These are phyloP conservation scores for Globisporangium yorkense DNA, from an alignment of 352 stramenopile genomes.

Conservation along the genomic window DNA sequence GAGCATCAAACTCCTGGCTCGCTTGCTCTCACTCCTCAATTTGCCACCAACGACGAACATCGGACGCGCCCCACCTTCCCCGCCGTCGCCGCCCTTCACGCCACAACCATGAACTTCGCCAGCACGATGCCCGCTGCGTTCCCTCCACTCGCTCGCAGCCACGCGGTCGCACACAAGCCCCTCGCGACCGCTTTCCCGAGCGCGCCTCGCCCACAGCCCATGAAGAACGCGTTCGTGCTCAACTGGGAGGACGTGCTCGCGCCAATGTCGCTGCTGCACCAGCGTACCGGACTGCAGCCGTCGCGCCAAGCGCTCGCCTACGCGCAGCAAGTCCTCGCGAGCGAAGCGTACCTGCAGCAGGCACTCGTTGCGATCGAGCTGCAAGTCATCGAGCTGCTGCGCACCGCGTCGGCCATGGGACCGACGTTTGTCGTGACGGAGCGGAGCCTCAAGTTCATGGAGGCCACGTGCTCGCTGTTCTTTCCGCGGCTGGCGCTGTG, in stretches of 20 bases:
- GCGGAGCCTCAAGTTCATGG: conserved; percentile 40
- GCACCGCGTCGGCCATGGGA: conserved; percentile 25
- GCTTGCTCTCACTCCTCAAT: conserved; percentile 3
- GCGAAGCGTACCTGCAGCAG: conserved; percentile 48
- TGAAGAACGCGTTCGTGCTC: conserved; percentile 32
- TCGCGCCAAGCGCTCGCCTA: conserved; percentile 25
- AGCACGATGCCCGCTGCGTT: neutral
- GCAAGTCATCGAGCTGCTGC: conserved; percentile 42
- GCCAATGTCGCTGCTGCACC: conserved; percentile 33
- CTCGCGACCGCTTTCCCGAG: neutral
- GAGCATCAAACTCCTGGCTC: neutral
- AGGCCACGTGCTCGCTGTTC: conserved; percentile 35
- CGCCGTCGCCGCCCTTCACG: too few species aligned
- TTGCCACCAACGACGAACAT: neutral
- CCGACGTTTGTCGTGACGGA: conserved; percentile 51
- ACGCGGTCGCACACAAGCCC: neutral
- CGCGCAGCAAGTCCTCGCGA: conserved; percentile 19
- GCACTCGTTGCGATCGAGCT: conserved; percentile 43
- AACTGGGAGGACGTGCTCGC: conserved; percentile 56
- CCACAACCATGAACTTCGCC: conserved; percentile 5
- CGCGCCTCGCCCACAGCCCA: neutral
- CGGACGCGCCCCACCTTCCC: too few species aligned
- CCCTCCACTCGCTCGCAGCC: neutral
- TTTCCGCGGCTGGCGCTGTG: conserved; percentile 45
- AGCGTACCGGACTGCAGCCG: conserved; percentile 34